These are phyloP conservation scores for Eragrostis tef DNA, from an alignment of 202 grass and related monocot genomes.

Conservation along the genomic window DNA sequence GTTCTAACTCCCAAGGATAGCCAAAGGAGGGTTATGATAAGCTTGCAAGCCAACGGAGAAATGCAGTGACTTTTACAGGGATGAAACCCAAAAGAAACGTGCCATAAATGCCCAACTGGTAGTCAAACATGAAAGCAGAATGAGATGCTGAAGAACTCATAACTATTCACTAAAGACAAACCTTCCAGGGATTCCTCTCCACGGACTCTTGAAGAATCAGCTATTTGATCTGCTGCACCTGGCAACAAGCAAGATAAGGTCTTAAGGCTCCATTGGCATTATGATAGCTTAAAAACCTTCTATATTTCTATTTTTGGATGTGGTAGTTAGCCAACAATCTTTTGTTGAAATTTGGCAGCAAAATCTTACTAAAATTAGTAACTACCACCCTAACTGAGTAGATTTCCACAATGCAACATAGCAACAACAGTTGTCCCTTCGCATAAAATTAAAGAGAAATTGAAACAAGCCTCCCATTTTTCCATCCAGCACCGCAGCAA, in stretches of 20 bases:
- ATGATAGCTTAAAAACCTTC: background rate
- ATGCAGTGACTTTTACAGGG: background rate
- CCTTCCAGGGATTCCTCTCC: conserved; percentile 5
- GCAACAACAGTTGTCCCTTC: background rate
- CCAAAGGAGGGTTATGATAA: background rate
- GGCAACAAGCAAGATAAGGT: conserved; percentile 10
- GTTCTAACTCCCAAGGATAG: background rate
- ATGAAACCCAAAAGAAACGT: background rate
- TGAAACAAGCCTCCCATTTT: background rate
- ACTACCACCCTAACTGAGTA: background rate
- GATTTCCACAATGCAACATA: background rate
- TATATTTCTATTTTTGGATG: background rate
- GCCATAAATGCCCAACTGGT: background rate
- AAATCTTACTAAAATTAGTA: conserved; percentile 8
- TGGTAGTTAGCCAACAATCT: background rate
- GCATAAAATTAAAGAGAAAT: too few species aligned
- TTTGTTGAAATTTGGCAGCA: background rate
- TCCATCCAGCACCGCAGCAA: background rate
- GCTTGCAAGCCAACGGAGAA: background rate
- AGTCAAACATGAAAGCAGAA: background rate
- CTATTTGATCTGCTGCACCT: conserved; percentile 22
- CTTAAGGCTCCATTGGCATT: background rate
- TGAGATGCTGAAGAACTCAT: conserved; percentile 4
- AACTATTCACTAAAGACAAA: background rate
- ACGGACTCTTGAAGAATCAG: conserved; percentile 9